Evolutionary conservation across 1,284 basidiomycete genomes (phyloP), one percentile per base, ranked within the genome.

Genomic region (Apiotrichum brassicae): DNA sequence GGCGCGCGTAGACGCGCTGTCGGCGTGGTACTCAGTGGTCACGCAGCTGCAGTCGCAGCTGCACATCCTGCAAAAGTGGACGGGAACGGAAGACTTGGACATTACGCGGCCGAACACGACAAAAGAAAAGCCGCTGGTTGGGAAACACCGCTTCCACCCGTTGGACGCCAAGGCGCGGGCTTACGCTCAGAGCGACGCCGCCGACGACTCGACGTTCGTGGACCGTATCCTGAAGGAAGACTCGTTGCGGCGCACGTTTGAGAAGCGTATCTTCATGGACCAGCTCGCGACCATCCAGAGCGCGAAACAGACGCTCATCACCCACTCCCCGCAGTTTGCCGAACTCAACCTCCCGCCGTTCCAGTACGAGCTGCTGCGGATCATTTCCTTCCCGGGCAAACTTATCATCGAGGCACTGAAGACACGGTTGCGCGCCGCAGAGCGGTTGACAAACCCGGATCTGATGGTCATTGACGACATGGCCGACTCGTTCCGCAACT

Each of bases 191-290:
- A 50, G 33, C 28, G 61, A 61, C 19, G 61, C 58, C 4, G 70
- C 74, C 78, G 52, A 85, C 79, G 54, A 87, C 82, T 62, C 82
- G 34, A 88, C 84, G 43, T 98, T 98, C 68, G 85, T 97, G 30
- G 95, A 98, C 70, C 83, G 91, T 33, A 78, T 98, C 35, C 80
- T 97, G 53, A 97, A 97, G 70, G 95, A 98, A 72, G 94, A 97
- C 64, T 87, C 86, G 16, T 83, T 97, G 62, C 87, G 95, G 70
- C 80, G 86, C 45, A 92, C 89, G 3, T 97, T 98, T 68, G 91
- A 95, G 73, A 90, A 87, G 65, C 87, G 91, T 23, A 91, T 91
- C 51, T 81, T 98, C 60, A 82, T 84, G 42, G 90, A 88, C 32
- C 82, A 95, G 19, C 85, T 93, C 67, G 78, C 83, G 18, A 85